A percentile compares a stretch with the other conserved stretches of the same genome.
Evolutionary conservation across 257 asterid genomes (phyloP).

Genomic region (Nicotiana otophora): DNA sequence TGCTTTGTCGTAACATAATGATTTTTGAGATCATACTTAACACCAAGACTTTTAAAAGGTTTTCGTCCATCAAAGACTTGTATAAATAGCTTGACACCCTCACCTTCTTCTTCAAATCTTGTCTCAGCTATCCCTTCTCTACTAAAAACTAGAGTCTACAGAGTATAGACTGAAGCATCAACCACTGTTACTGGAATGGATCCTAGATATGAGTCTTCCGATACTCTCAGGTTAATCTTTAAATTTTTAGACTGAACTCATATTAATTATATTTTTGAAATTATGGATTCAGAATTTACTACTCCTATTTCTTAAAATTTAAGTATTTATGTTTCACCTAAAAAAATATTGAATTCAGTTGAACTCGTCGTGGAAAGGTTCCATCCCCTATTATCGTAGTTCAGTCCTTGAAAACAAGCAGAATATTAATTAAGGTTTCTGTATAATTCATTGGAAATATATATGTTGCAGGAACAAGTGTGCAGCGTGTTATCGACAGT

Average conservation of each 20-base stretch:
- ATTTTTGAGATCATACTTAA: background rate
- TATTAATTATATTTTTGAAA: too few species aligned
- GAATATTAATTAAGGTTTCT: too few species aligned
- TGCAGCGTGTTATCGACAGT: slow-evolving; percentile 87
- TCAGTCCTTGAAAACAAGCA: too few species aligned
- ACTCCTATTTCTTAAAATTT: too few species aligned
- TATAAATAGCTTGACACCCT: slow-evolving; percentile 45
- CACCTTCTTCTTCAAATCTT: slow-evolving; percentile 21
- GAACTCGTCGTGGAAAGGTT: too few species aligned
- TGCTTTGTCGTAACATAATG: background rate
- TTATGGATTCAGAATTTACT: too few species aligned
- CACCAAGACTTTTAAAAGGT: background rate
- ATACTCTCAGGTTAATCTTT: slow-evolving; percentile 31
- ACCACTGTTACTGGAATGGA: slow-evolving; percentile 38
- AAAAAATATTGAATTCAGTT: too few species aligned
- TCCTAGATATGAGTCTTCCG: slow-evolving; percentile 48
- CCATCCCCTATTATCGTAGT: too few species aligned
- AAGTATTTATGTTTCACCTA: too few species aligned
- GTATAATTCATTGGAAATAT: background rate
- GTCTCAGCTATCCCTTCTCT: background rate
- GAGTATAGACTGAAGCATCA: background rate
- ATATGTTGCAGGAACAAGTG: slow-evolving; percentile 64
- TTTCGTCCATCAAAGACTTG: background rate
- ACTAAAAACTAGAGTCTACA: background rate
- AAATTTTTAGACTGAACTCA: too few species aligned